These are phyloP conservation scores for Nothopassalora personata DNA, from an alignment of 2,329 filamentous ascomycete genomes.

Conservation along the genomic window DNA sequence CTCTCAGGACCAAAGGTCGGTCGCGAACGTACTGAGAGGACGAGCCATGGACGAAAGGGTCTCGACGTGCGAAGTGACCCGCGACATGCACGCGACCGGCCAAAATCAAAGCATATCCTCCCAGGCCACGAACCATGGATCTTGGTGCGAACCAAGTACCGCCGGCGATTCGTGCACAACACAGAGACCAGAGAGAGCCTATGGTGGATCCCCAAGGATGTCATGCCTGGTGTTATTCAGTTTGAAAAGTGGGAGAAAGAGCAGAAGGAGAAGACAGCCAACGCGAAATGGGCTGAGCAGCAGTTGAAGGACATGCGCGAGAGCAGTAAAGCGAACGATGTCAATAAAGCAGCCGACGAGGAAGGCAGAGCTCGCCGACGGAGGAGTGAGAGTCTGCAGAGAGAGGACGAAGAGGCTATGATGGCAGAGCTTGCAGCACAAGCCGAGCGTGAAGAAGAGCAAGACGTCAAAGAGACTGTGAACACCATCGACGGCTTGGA, in stretches of 20 bases:
- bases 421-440: slow-evolving; percentile 30
- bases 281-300: slow-evolving; percentile 30
- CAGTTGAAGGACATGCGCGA: slow-evolving; percentile 27
- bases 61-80: slow-evolving; percentile 12
- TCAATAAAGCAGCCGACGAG: slow-evolving; percentile 15
- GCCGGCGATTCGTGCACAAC: slow-evolving; percentile 86
- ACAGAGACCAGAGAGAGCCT: slow-evolving; percentile 79
- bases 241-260: slow-evolving; percentile 69
- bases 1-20: slow-evolving; percentile 2
- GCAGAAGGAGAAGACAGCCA: slow-evolving; percentile 47
- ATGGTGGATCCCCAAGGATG: slow-evolving; percentile 87
- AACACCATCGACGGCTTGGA: slow-evolving; percentile 25
- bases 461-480: slow-evolving; percentile 51
- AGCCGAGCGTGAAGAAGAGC: slow-evolving; percentile 38
- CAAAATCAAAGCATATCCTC: slow-evolving; percentile 71
- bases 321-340: slow-evolving; percentile 18
- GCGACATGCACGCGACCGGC: slow-evolving; percentile 59
- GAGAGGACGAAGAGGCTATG: slow-evolving; percentile 33
- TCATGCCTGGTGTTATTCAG: slow-evolving; percentile 67
- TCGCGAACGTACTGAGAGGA: neutral
- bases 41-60: slow-evolving; percentile 9
- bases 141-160: slow-evolving; percentile 86
- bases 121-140: slow-evolving; percentile 83
- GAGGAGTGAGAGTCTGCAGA: slow-evolving; percentile 30
- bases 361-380: slow-evolving; percentile 18